Evolutionary conservation across 345 rosid species (phyloP).

Genomic region (Citrus australasica): DNA sequence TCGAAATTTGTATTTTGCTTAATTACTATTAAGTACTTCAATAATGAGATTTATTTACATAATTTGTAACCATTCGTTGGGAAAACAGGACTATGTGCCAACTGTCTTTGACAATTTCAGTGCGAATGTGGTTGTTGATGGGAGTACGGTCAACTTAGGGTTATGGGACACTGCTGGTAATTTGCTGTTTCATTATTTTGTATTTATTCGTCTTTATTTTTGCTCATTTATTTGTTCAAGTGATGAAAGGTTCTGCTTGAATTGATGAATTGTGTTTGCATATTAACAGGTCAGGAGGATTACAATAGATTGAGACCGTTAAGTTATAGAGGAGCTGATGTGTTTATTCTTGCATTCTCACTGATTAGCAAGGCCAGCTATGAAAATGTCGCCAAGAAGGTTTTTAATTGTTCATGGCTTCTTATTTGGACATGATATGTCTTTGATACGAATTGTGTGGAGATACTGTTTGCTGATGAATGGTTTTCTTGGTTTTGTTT

Average conservation of each 20-base stretch:
- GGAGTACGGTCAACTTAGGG: conserved; percentile 85
- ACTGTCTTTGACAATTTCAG: conserved; percentile 98
- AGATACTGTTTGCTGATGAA: neutral
- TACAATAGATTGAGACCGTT: conserved; percentile 82
- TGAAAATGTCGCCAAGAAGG: conserved; percentile 95
- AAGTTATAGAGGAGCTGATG: conserved; percentile 92
- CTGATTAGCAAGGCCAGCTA: conserved; percentile 99
- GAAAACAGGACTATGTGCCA: conserved; percentile 85
- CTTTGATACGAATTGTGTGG: neutral
- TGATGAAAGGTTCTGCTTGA: conserved; percentile 9
- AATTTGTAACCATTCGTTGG: conserved; percentile 3
- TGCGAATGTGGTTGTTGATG: conserved; percentile 96
- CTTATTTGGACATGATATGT: neutral
- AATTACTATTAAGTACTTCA: neutral
- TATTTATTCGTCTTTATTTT: neutral
- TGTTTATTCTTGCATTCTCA: conserved; percentile 93
- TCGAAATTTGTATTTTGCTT: neutral
- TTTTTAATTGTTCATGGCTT: conserved; percentile 10
- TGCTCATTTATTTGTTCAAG: neutral
- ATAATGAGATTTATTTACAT: neutral
- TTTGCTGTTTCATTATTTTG: neutral
- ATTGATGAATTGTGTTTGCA: neutral
- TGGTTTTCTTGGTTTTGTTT: conserved; percentile 8
- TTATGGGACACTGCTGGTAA: conserved; percentile 98
- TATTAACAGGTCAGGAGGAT: conserved; percentile 83